phyloP scores from a whole-genome alignment of 106 monocot species.

The Gastrodia elata region DNA sequence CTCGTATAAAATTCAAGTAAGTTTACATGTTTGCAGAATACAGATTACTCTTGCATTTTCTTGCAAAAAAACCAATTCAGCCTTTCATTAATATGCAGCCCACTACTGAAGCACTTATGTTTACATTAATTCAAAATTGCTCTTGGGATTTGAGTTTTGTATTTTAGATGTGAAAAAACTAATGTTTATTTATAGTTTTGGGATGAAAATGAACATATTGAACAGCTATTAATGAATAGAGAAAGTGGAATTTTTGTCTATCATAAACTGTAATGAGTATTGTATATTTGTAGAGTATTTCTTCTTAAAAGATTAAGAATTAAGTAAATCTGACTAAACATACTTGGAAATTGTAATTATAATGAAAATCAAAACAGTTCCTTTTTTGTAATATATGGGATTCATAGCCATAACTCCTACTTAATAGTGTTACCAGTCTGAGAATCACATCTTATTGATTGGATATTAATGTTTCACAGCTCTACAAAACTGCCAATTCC shows the following conservation, averaged over 20 bases:
- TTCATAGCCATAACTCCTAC: too few species aligned
- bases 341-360: too few species aligned
- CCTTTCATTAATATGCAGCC: background rate
- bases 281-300: too few species aligned
- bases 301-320: too few species aligned
- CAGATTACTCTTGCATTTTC: background rate
- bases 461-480: too few species aligned
- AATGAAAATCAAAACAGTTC: too few species aligned
- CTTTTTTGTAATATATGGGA: too few species aligned
- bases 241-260: background rate
- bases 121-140: background rate
- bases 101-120: background rate
- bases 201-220: background rate
- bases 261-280: too few species aligned
- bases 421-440: too few species aligned
- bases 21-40: constrained; percentile 9
- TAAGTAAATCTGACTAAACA: too few species aligned
- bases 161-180: background rate
- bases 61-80: background rate
- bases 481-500: too few species aligned
- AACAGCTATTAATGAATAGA: background rate
- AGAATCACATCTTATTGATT: too few species aligned
- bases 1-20: constrained; percentile 95
- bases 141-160: background rate
- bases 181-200: constrained; percentile 1